Conservation (phyloP, 2,329 filamentous ascomycete genomes). For the Truncatella angustata region DNA sequence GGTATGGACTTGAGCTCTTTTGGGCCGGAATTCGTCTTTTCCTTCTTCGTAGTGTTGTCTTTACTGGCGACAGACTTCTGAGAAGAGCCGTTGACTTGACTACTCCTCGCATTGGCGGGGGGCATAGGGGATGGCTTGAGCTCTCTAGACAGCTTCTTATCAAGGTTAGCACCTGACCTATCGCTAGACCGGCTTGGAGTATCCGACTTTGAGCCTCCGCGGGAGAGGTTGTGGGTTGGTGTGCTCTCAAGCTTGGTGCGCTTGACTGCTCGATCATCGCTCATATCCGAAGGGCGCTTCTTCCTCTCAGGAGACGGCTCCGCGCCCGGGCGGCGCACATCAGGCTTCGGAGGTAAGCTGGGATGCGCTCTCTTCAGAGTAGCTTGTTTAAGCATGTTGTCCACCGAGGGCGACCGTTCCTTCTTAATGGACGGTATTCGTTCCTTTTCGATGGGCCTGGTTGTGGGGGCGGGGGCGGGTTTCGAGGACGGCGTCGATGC, state of each 20-base stretch:
- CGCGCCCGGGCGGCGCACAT: conserved; percentile 26
- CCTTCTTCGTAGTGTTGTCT: conserved; percentile 36
- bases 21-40: conserved; percentile 26
- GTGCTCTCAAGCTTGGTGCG: conserved; percentile 40
- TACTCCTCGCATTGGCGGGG: conserved; percentile 30
- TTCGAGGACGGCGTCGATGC: conserved; percentile 12
- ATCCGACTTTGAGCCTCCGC: conserved; percentile 19
- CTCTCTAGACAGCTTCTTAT: conserved; percentile 23
- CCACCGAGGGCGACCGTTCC: conserved; percentile 11
- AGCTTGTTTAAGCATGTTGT: conserved; percentile 23
- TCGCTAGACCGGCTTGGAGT: conserved; percentile 21
- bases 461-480: conserved; percentile 21
- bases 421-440: conserved; percentile 21
- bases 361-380: conserved; percentile 20
- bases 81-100: conserved; percentile 42
- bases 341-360: conserved; percentile 21
- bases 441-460: conserved; percentile 16
- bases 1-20: conserved; percentile 41
- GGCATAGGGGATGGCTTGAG: conserved; percentile 17
- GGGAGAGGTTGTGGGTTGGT: conserved; percentile 17
- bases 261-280: conserved; percentile 44
- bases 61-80: conserved; percentile 31
- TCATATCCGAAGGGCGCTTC: conserved; percentile 44
- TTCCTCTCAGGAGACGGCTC: conserved; percentile 43
- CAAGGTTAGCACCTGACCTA: conserved; percentile 16